Base-by-base conservation (phyloP, 345 rosid species). In the Corchorus olitorius region DNA sequence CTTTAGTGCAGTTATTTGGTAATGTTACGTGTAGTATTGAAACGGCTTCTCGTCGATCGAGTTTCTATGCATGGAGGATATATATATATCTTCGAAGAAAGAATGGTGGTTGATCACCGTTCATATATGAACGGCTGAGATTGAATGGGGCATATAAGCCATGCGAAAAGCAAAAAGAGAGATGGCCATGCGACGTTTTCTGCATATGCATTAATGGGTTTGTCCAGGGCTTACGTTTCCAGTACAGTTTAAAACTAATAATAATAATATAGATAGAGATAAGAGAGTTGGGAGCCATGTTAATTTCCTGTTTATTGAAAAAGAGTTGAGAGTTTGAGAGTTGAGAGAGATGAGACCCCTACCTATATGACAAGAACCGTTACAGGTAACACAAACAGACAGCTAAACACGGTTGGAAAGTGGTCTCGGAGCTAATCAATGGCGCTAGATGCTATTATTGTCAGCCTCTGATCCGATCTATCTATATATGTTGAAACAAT, bases 171-270 rank as follows among this genome's bases (percentile, higher is more conserved):
- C 14, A 19, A 48, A 48, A 16, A 27, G 27, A 15, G 9, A 53
- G 41, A 68, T 1, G 11, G 54, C 41, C 9, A 43, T 43, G 8
- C 1, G 53, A 43, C 27, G 27, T 27, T 27, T 27, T 27, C 37
- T 43, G 35, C 59, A 52, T 39, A 39, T 70, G 55, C 61, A 70
- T 70, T 70, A 34, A 52, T 52, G 74, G 46, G 27, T 33, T 70
- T 50, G 73, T 53, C 33, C 61, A 17, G 10, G 10, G 61, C 74
- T 52, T 35, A 53, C 61, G 74, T 53, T 52, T 34, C 43, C 27
- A 27, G 27, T 34, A 10, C 16, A 16, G 46, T 11, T 27, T 9
- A 2, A 16, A 70, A 16, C 60, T 9, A 34, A n/a, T n/a, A n/a
- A n/a, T n/a, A n/a, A n/a, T n/a, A n/a, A n/a, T 53, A 16, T 17